Conservation (phyloP, 139 green algal genomes). For the Yamagishiella unicocca region DNA sequence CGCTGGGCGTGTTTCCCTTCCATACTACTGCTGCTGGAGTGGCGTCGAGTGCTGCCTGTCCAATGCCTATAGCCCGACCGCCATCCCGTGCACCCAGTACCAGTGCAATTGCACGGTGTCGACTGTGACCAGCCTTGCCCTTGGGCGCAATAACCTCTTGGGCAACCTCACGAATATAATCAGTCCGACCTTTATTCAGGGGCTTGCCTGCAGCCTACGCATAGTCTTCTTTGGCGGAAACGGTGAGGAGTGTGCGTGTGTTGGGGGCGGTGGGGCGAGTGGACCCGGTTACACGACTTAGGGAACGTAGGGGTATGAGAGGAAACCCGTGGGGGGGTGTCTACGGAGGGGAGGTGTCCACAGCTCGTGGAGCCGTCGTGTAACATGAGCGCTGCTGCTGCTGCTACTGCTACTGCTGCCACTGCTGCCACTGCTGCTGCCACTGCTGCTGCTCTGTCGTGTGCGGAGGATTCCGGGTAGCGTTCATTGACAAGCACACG, state of each 20-base stretch:
- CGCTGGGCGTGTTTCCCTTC: neutral
- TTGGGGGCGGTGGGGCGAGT: no score
- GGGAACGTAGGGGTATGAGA: no score
- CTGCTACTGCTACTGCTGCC: no score
- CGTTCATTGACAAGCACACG: no score
- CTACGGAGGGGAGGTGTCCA: no score
- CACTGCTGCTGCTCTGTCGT: no score
- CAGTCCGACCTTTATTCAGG: neutral
- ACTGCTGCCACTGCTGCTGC: no score
- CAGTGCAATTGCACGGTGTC: slow-evolving; percentile 19
- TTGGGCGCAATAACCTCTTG: neutral
- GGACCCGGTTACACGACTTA: no score
- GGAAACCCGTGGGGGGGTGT: no score
- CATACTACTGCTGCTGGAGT: slow-evolving; percentile 13
- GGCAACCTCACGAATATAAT: neutral
- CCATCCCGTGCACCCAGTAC: neutral
- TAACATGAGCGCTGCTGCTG: no score
- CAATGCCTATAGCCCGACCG: neutral
- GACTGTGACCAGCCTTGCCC: neutral
- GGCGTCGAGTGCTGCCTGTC: slow-evolving; percentile 16
- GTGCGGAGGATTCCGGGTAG: no score
- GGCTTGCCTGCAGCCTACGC: neutral
- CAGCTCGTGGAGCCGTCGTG: no score
- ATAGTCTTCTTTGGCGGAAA: neutral
- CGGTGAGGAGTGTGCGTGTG: slow-evolving; percentile 1